These are phyloP conservation scores for Viridothelium virens DNA, from an alignment of 495 filamentous ascomycete genomes.

Conservation along the genomic window DNA sequence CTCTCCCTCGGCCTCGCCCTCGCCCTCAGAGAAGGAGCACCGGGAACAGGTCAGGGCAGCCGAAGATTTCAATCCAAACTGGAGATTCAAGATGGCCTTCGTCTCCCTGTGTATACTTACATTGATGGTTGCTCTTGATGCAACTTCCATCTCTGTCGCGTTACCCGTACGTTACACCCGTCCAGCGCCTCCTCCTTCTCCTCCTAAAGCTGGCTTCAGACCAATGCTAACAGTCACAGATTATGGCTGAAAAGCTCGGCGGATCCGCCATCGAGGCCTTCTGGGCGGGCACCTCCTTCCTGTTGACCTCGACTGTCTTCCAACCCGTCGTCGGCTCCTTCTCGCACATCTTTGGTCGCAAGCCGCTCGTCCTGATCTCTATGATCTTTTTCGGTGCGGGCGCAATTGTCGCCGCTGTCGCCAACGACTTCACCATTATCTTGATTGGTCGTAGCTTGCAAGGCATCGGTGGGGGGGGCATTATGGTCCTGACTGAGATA, in stretches of 20 bases:
- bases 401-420: constrained; percentile 51
- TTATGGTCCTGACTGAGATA: constrained; percentile 56
- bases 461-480: constrained; percentile 65
- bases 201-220: neutral
- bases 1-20: neutral
- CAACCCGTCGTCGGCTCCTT: constrained; percentile 37
- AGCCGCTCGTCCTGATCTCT: constrained; percentile 44
- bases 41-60: neutral
- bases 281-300: constrained; percentile 51
- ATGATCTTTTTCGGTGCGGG: constrained; percentile 50
- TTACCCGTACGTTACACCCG: constrained; percentile 41
- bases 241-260: constrained; percentile 43
- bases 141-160: constrained; percentile 65
- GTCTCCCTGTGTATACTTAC: constrained; percentile 52
- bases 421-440: constrained; percentile 52
- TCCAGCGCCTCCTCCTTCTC: constrained; percentile 4
- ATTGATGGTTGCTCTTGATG: constrained; percentile 64
- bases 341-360: constrained; percentile 45
- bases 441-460: constrained; percentile 60
- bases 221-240: constrained; percentile 17
- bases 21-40: neutral
- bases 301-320: constrained; percentile 42
- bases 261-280: constrained; percentile 54
- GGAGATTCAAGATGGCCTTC: constrained; percentile 43
- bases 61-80: constrained; percentile 33